Percentiles rank a stretch among this genome's conserved stretches.
Evolutionary conservation across 1,284 basidiomycete genomes (phyloP).

Genomic region (Phaffia rhodozyma): DNA sequence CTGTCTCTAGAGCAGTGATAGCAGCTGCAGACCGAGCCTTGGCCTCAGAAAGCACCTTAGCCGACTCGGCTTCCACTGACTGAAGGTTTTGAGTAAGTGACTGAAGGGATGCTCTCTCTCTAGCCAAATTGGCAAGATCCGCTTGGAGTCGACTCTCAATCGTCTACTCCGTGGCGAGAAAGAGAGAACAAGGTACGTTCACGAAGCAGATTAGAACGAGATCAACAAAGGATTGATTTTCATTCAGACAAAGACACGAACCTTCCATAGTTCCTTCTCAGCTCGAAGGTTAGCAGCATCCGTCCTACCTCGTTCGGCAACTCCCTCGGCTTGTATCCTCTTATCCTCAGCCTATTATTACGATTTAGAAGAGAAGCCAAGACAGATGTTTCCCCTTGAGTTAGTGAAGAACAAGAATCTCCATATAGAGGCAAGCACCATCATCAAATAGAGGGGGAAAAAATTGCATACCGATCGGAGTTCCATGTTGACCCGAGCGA

Average conservation of each 20-base stretch:
- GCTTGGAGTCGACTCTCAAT: constrained; percentile 65
- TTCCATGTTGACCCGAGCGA: constrained; percentile 23
- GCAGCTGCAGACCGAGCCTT: constrained; percentile 65
- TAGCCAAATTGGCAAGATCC: constrained; percentile 65
- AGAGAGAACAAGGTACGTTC: constrained; percentile 25
- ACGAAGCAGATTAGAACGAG: neutral
- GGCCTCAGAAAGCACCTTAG: constrained; percentile 67
- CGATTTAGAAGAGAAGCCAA: too few relatives aligned
- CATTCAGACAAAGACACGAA: constrained; percentile 26
- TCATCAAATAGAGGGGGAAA: neutral
- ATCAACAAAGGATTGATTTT: neutral
- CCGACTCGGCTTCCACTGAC: constrained; percentile 76
- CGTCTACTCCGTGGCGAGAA: constrained; percentile 38
- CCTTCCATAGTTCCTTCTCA: constrained; percentile 87
- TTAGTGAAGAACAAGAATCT: neutral
- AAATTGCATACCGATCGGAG: constrained; percentile 24
- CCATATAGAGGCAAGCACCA: neutral
- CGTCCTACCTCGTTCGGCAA: constrained; percentile 61
- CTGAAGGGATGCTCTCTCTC: constrained; percentile 70
- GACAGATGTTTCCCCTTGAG: too few relatives aligned
- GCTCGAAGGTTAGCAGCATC: constrained; percentile 74
- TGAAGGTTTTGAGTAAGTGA: constrained; percentile 79
- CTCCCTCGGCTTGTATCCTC: constrained; percentile 15
- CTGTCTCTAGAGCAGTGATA: constrained; percentile 61
- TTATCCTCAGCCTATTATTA: constrained; percentile 9